These are phyloP conservation scores for Chaetomium strumarium DNA, from an alignment of 2,329 filamentous ascomycete genomes.

Conservation along the genomic window DNA sequence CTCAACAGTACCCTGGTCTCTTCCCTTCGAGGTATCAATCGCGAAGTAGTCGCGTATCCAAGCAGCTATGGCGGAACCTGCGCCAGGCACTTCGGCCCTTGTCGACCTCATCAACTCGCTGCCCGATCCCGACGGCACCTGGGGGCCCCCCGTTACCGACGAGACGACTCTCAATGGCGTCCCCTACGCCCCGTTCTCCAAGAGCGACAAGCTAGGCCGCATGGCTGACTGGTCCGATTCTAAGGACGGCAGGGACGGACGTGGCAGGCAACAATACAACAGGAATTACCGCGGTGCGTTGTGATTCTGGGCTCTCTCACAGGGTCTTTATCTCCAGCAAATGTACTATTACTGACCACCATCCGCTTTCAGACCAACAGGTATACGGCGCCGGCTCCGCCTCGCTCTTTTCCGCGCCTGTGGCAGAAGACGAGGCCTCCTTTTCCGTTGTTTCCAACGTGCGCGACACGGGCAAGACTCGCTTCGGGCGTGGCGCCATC, in stretches of 20 bases:
- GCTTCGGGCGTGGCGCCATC: conserved; percentile 84
- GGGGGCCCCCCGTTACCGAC: conserved; percentile 77
- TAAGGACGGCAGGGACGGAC: conserved; percentile 69
- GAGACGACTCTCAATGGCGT: conserved; percentile 92
- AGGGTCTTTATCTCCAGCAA: conserved; percentile 13
- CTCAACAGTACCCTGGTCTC: too few species aligned
- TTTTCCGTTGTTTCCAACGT: conserved; percentile 98
- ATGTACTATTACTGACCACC: conserved; percentile 9
- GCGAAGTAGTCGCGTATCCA: neutral
- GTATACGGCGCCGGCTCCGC: conserved; percentile 88
- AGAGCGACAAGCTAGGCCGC: conserved; percentile 95
- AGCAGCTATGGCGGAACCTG: conserved; percentile 21
- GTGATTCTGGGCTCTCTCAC: neutral
- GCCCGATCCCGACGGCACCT: conserved; percentile 65
- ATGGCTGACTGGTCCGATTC: conserved; percentile 99
- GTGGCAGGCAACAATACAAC: conserved; percentile 81
- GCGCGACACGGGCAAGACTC: conserved; percentile 74
- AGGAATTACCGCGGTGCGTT: conserved; percentile 80
- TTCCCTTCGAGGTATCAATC: neutral
- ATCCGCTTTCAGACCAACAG: conserved; percentile 67
- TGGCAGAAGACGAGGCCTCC: conserved; percentile 89
- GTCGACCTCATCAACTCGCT: conserved; percentile 63
- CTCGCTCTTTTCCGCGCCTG: conserved; percentile 82
- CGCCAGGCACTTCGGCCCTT: conserved; percentile 32
- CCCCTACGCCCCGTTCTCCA: conserved; percentile 96